Conservation (phyloP, 2,329 filamentous ascomycete species). For the Plectosphaerella sp. region DNA sequence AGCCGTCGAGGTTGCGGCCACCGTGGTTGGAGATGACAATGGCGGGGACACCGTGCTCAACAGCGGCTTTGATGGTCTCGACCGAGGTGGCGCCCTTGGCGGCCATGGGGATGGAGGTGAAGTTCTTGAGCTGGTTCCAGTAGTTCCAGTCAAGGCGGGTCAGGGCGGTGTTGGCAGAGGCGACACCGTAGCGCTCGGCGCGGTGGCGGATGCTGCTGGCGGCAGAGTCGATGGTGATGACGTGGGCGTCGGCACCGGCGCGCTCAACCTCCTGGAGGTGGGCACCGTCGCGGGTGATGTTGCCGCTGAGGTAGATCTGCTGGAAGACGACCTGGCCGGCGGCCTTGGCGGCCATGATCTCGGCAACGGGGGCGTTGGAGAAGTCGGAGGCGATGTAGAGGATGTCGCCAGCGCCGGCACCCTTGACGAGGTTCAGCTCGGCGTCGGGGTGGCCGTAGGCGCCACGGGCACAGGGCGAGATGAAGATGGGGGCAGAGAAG, state of each 20-base stretch:
- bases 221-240: conserved; percentile 35
- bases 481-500: conserved; percentile 51
- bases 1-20: conserved; percentile 34
- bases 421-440: conserved; percentile 45
- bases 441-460: conserved; percentile 38
- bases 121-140: conserved; percentile 27
- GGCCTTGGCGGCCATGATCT: conserved; percentile 30
- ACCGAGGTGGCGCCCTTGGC: conserved; percentile 34
- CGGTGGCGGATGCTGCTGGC: conserved; percentile 34
- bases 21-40: conserved; percentile 40
- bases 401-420: conserved; percentile 40
- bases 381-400: conserved; percentile 41
- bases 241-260: conserved; percentile 28
- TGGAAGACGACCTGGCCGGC: conserved; percentile 33
- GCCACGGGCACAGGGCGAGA: conserved; percentile 42
- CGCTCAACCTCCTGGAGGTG: conserved; percentile 24
- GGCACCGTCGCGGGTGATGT: conserved; percentile 25
- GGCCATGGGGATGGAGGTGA: conserved; percentile 32
- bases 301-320: conserved; percentile 25
- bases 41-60: conserved; percentile 24
- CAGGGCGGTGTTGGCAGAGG: conserved; percentile 21
- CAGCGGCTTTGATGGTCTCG: conserved; percentile 28
- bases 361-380: conserved; percentile 26
- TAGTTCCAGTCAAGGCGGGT: conserved; percentile 24
- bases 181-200: conserved; percentile 31